Evolutionary conservation across 2,329 filamentous ascomycete genomes (phyloP).

Genomic region (Claviceps pusilla): DNA sequence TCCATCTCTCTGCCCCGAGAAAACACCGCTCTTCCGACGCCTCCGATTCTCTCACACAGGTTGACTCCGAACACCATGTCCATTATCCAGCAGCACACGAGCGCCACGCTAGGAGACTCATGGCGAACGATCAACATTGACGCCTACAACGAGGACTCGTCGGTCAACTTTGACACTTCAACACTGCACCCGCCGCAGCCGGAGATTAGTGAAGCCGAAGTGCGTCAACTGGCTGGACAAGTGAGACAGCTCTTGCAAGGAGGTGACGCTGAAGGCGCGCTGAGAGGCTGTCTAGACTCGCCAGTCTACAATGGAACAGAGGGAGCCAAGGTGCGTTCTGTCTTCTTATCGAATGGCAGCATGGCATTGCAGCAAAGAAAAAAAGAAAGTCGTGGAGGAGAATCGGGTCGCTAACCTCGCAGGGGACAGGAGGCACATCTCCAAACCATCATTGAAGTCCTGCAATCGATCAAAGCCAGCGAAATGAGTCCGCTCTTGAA

Average conservation of each 20-base stretch:
- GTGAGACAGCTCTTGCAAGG: constrained; percentile 76
- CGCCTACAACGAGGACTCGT: constrained; percentile 75
- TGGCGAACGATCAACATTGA: constrained; percentile 93
- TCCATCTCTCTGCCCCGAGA: neutral
- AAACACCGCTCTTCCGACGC: neutral
- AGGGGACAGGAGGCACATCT: constrained; percentile 61
- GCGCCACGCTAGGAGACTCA: constrained; percentile 44
- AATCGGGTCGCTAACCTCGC: neutral
- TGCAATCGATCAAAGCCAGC: constrained; percentile 89
- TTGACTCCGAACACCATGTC: constrained; percentile 32
- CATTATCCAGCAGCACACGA: constrained; percentile 51
- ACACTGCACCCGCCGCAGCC: constrained; percentile 65
- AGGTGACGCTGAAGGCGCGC: constrained; percentile 73
- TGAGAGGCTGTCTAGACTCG: constrained; percentile 71
- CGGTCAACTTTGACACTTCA: constrained; percentile 77
- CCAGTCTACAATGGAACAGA: constrained; percentile 57
- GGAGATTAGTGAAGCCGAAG: constrained; percentile 61
- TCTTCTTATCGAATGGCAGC: neutral
- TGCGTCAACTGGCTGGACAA: constrained; percentile 63
- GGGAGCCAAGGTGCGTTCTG: constrained; percentile 35
- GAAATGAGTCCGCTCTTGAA: constrained; percentile 86
- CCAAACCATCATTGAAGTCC: constrained; percentile 76
- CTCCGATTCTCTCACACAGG: neutral
- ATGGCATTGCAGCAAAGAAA: neutral
- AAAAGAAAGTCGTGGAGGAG: neutral